Percentiles rank a stretch among this genome's conserved stretches.
Conservation (phyloP, 805 yeast species). For the Wickerhamomyces rabaulensis region DNA sequence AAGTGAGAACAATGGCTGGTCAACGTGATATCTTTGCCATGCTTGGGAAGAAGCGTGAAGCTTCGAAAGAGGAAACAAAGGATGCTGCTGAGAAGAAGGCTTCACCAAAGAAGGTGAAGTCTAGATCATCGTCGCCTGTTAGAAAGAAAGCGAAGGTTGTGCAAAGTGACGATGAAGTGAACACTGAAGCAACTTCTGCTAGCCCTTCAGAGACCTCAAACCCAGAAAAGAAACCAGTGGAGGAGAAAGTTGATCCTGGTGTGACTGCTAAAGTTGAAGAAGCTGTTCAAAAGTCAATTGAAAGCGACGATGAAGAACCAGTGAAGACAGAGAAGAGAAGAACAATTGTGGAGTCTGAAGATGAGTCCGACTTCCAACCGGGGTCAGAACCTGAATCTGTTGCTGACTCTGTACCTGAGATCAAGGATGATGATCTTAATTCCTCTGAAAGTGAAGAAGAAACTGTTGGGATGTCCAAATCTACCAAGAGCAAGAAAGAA, state of each 20-base stretch:
- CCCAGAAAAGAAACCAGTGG: not conserved
- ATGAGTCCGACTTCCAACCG: no score
- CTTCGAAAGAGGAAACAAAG: not conserved
- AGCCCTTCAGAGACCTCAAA: not conserved
- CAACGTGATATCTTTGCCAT: not conserved
- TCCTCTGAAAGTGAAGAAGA: not conserved
- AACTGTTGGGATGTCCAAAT: not conserved
- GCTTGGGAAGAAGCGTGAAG: not conserved
- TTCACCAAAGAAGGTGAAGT: not conserved
- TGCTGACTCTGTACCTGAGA: not conserved
- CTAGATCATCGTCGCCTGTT: not conserved
- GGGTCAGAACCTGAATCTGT: not conserved
- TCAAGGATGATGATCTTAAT: not conserved
- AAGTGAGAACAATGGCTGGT: not conserved
- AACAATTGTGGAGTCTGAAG: not conserved
- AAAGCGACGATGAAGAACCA: not conserved
- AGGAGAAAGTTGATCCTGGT: not conserved
- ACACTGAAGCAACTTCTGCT: not conserved
- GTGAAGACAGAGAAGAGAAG: not conserved
- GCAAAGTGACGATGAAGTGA: not conserved
- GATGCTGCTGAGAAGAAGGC: not conserved
- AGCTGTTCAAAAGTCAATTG: not conserved
- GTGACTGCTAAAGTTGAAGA: not conserved
- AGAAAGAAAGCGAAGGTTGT: not conserved
- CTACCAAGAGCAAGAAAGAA: slow-evolving; percentile 4